Evolutionary conservation across 1,284 basidiomycete species (phyloP).

Genomic region (Fistulina hepatica): DNA sequence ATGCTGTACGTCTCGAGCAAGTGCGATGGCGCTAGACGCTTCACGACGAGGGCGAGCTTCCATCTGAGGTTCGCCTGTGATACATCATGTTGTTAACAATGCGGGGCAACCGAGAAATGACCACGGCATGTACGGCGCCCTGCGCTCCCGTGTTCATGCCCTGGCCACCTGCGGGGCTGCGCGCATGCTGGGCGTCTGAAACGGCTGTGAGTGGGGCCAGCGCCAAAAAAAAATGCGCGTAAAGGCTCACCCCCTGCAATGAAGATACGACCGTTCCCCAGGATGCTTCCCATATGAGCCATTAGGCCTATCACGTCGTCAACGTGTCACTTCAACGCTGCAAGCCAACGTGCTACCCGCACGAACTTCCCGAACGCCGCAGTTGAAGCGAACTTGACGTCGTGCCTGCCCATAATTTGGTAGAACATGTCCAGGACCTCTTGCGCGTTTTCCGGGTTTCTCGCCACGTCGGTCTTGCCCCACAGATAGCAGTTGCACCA

Average conservation of each 20-base stretch:
- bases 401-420: constrained; percentile 22
- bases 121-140: constrained; percentile 21
- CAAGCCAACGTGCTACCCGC: constrained; percentile 13
- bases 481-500: constrained; percentile 11
- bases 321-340: constrained; percentile 24
- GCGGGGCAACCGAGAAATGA: background rate
- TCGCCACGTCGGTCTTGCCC: constrained; percentile 13
- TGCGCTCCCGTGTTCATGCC: constrained; percentile 20
- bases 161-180: constrained; percentile 11
- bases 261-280: constrained; percentile 14
- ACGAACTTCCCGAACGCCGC: constrained; percentile 24
- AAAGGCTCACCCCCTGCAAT: constrained; percentile 13
- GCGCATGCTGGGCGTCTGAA: constrained; percentile 10
- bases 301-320: constrained; percentile 14
- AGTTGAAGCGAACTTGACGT: constrained; percentile 25
- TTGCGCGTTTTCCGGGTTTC: constrained; percentile 19
- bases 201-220: background rate
- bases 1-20: constrained; percentile 26
- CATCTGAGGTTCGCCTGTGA: constrained; percentile 25
- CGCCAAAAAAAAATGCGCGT: background rate
- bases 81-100: background rate
- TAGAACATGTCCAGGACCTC: constrained; percentile 23
- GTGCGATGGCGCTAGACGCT: constrained; percentile 20
- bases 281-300: constrained; percentile 11
- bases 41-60: constrained; percentile 30